Conservation (phyloP, 345 rosid genomes). For the Adansonia digitata region DNA sequence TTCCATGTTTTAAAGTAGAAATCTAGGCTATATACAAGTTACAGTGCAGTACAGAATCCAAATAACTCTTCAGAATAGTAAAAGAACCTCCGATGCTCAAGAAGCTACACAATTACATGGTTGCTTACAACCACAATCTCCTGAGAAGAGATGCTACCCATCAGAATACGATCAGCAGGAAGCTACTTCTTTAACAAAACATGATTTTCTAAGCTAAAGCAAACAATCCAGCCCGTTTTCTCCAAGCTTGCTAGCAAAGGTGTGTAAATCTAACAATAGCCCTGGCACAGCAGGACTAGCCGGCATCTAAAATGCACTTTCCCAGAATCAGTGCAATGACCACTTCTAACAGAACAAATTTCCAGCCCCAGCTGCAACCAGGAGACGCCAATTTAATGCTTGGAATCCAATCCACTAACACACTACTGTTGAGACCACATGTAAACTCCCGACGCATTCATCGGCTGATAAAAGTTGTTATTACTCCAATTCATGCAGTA, state of each 20-base stretch:
- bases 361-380: conserved; percentile 13
- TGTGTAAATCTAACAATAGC: background rate
- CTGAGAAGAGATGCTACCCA: conserved; percentile 10
- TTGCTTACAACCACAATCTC: conserved; percentile 17
- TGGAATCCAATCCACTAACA: conserved; percentile 9
- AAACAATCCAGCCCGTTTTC: background rate
- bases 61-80: conserved; percentile 19
- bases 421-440: background rate
- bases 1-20: conserved; percentile 55
- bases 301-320: conserved; percentile 6
- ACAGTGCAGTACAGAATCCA: conserved; percentile 8
- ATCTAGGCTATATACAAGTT: conserved; percentile 11
- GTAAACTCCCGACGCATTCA: too few species aligned
- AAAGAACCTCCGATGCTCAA: conserved; percentile 19
- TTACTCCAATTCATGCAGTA: conserved; percentile 5
- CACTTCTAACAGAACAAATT: background rate
- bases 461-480: background rate
- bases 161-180: conserved; percentile 11
- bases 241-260: background rate
- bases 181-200: conserved; percentile 11
- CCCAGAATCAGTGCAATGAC: conserved; percentile 5
- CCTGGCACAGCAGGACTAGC: background rate
- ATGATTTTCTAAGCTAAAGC: conserved; percentile 3
- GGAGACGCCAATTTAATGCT: conserved; percentile 22
- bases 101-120: conserved; percentile 26